Evolutionary conservation across 2,329 filamentous ascomycete species (phyloP).

Genomic region (Remersonia thermophila): DNA sequence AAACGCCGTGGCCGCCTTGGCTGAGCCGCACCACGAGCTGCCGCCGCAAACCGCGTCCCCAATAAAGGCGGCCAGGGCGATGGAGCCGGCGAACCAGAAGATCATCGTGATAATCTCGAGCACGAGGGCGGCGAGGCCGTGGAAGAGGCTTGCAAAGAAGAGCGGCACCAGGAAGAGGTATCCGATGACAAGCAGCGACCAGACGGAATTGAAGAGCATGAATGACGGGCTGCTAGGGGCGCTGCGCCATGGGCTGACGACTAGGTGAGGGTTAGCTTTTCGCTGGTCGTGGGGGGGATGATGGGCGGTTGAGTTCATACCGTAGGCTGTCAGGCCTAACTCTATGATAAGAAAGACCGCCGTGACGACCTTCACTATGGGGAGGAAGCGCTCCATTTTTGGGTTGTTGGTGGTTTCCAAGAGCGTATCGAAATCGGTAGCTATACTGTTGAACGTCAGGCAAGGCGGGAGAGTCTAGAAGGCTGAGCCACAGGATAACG

Average conservation of each 20-base stretch:
- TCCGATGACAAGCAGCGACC: slow-evolving; percentile 58
- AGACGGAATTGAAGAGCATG: slow-evolving; percentile 66
- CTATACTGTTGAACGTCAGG: no score
- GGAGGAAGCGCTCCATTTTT: slow-evolving; percentile 42
- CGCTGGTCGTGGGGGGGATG: slow-evolving; percentile 2
- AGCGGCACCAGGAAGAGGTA: slow-evolving; percentile 59
- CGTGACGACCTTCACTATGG: slow-evolving; percentile 55
- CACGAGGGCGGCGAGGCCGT: slow-evolving; percentile 52
- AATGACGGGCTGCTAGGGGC: slow-evolving; percentile 55
- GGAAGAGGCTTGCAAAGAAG: slow-evolving; percentile 47
- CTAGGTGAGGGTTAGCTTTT: slow-evolving; percentile 25
- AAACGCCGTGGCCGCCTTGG: slow-evolving; percentile 54
- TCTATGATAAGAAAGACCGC: slow-evolving; percentile 59
- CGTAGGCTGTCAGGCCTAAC: slow-evolving; percentile 61
- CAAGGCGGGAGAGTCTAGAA: no score
- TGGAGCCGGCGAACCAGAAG: slow-evolving; percentile 83
- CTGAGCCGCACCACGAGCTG: slow-evolving; percentile 42
- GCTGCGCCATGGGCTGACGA: slow-evolving; percentile 32
- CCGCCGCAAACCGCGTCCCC: slow-evolving; percentile 40
- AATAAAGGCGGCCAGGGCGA: slow-evolving; percentile 60
- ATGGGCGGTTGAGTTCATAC: slow-evolving; percentile 30
- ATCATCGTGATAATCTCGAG: slow-evolving; percentile 64
- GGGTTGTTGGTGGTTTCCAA: background rate
- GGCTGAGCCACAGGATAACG: no score
- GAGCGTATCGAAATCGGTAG: no score